Base-by-base conservation (phyloP, 2,329 filamentous ascomycete genomes). In the Talaromyces sp. region DNA sequence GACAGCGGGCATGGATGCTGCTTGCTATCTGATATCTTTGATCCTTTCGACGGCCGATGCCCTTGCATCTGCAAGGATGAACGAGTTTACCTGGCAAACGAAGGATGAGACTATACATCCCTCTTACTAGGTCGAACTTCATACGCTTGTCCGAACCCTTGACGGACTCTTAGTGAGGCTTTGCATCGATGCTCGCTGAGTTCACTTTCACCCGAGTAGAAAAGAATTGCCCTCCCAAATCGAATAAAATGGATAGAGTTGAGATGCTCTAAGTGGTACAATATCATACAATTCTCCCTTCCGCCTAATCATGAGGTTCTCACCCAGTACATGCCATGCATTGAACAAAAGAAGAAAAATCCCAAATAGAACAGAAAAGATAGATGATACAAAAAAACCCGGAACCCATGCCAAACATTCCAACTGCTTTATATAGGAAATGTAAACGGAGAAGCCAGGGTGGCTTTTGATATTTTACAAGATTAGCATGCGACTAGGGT, bases 211-310 rank as follows among this genome's bases (percentile, higher is more conserved):
- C 40, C 16, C 40, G 11, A 50, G 46, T n/a, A 50, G 1, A 31
- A 18, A 25, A 50, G 14, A 50, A 31, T 28, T 9, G 16, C n/a
- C 31, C n/a, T 5, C 21, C 18, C 23, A 55, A 16, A 37, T 40
- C 21, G 9, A 40, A 23, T 16, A 42, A n/a, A n/a, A n/a, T 18
- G 33, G 64, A 66, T 61, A 68, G 73, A 76, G 74, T 72, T 74
- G 73, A 73, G 72, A 72, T 70, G 73, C 72, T 68, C 72, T 71
- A 64, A 70, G 68, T 67, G 67, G 54, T 59, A 63, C 56, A 63
- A 35, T 58, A 68, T 55, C 54, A 60, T 59, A 66, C 63, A 63
- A 44, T 62, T 56, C 33, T 39, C 48, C 44, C 46, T 35, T 63
- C 39, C 61, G 62, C 64, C 39, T 58, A 62, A 63, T 64, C 58